A percentile compares a stretch with the other conserved stretches of the same genome.
These are phyloP conservation scores for Boletellus ananas DNA, from an alignment of 768 basidiomycete genomes.

Conservation along the genomic window DNA sequence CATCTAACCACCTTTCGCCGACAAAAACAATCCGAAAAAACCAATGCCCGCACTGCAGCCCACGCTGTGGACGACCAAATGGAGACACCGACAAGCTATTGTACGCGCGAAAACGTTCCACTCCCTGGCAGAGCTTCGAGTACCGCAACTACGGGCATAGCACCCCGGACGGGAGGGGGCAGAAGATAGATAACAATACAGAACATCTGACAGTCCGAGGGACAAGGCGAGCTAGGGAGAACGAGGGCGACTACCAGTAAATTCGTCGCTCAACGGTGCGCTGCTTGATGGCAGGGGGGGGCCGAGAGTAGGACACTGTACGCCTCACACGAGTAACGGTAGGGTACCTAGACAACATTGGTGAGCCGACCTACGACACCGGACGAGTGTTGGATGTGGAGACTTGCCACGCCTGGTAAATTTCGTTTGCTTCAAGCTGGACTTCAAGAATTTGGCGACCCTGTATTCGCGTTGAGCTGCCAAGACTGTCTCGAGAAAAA, in stretches of 20 bases:
- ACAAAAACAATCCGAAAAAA: conserved; percentile 11
- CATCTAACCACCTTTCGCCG: conserved; percentile 13
- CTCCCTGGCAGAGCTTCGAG: conserved; percentile 52
- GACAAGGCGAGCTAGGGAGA: background rate
- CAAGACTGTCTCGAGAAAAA: background rate
- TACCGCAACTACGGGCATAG: conserved; percentile 37
- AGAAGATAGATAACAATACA: conserved; percentile 33
- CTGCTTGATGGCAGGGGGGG: conserved; percentile 39
- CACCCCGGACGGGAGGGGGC: background rate
- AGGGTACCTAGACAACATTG: conserved; percentile 54
- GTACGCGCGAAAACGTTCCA: conserved; percentile 17
- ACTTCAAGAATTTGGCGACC: conserved; percentile 82
- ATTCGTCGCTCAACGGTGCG: conserved; percentile 71
- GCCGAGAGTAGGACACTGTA: conserved; percentile 59
- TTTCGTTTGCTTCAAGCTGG: conserved; percentile 64
- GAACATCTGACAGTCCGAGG: conserved; percentile 23
- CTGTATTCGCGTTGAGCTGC: conserved; percentile 34
- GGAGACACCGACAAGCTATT: conserved; percentile 13
- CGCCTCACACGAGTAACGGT: conserved; percentile 74
- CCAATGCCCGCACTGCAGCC: conserved; percentile 19
- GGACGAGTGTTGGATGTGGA: background rate
- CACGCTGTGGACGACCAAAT: conserved; percentile 12
- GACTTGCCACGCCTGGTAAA: conserved; percentile 65
- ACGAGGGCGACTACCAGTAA: conserved; percentile 54
- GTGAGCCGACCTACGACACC: conserved; percentile 2